Evolutionary conservation across 768 basidiomycete species (phyloP), one percentile per base, ranked within the genome.

Genomic region (Agrocybe praecox): DNA sequence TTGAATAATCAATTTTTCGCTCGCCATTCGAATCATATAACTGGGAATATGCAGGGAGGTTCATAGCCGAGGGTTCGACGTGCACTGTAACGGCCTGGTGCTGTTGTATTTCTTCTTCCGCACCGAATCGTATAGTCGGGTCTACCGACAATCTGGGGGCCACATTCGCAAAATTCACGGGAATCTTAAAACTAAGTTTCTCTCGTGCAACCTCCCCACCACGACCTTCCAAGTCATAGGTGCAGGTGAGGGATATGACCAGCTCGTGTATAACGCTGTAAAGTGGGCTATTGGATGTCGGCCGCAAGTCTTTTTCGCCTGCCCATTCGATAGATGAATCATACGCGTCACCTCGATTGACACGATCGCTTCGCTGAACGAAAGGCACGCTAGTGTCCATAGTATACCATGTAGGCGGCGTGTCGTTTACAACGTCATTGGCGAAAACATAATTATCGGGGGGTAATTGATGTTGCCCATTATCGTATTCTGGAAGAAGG

Each of bases 21-120:
- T 91, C 87, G 17, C 92, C 92, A 62, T 90, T 89, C 17, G 76
- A 64, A 65, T 92, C 74, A 72, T 87, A 94, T 18, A 94, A 76
- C 61, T 92, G 89, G 6, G 89, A 90, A 65, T 94, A 94, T 2
- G 86, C 80, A 1, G 92, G 92, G 18, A 91, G 82, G 23, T 61
- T 69, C 10, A 62, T 49, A 32, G 73, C 52, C 34, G 61, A 49
- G 23, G 55, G 53, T 43, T 47, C 55, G 22, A 48, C 66, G 53
- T 9, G 52, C 24, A 15, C 23, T 18, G 11, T 26, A 32, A 49
- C 58, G 56, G 46, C 65, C 51, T 44, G 58, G 59, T 18, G 64
- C 40, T 55, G 63, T 52, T 22, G 58, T 19, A 6, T 40, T 6
- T 58, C 14, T 64, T 45, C 21, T 54, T 34, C 49, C 50, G 57